Percentiles rank a stretch among this genome's conserved stretches.
phyloP scores from a whole-genome alignment of 768 basidiomycete species.

The Chalciporus chontae region DNA sequence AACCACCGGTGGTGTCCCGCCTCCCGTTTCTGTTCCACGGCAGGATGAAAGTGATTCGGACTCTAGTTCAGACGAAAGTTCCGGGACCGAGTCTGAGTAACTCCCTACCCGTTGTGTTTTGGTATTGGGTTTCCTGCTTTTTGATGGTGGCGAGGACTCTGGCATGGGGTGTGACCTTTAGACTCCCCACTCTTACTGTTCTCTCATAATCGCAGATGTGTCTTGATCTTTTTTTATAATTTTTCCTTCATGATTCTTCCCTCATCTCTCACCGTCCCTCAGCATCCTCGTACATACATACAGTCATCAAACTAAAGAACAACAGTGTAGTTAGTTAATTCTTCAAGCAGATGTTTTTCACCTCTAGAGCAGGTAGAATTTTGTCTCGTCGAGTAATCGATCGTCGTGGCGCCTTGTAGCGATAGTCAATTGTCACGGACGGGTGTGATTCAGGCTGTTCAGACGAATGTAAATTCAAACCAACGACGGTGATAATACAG shows the following conservation, averaged over 20 bases:
- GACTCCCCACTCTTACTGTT: slow-evolving; percentile 23
- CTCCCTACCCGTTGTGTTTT: slow-evolving; percentile 5
- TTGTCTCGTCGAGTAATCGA: slow-evolving; percentile 10
- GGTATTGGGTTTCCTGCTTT: slow-evolving; percentile 16
- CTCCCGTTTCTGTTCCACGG: slow-evolving; percentile 34
- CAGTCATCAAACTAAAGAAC: slow-evolving; percentile 40
- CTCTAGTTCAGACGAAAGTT: slow-evolving; percentile 77
- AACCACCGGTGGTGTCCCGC: slow-evolving; percentile 29
- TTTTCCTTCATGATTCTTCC: slow-evolving; percentile 23
- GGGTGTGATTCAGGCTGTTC: not conserved
- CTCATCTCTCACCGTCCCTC: slow-evolving; percentile 19
- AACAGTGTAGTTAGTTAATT: slow-evolving; percentile 51
- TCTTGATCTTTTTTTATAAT: slow-evolving; percentile 36
- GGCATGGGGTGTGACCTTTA: slow-evolving; percentile 10
- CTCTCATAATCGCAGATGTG: slow-evolving; percentile 22
- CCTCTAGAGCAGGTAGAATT: slow-evolving; percentile 19
- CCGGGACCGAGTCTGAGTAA: slow-evolving; percentile 83
- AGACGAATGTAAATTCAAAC: slow-evolving; percentile 6
- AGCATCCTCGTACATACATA: slow-evolving; percentile 38
- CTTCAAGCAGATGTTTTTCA: slow-evolving; percentile 24
- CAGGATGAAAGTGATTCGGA: slow-evolving; percentile 70
- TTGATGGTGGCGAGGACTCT: slow-evolving; percentile 24
- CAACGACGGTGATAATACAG: not conserved
- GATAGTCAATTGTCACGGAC: slow-evolving; percentile 8
- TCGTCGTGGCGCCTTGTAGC: slow-evolving; percentile 8